Evolutionary conservation across 2,329 filamentous ascomycete genomes (phyloP).

Genomic region (Epichloe gansuensis): DNA sequence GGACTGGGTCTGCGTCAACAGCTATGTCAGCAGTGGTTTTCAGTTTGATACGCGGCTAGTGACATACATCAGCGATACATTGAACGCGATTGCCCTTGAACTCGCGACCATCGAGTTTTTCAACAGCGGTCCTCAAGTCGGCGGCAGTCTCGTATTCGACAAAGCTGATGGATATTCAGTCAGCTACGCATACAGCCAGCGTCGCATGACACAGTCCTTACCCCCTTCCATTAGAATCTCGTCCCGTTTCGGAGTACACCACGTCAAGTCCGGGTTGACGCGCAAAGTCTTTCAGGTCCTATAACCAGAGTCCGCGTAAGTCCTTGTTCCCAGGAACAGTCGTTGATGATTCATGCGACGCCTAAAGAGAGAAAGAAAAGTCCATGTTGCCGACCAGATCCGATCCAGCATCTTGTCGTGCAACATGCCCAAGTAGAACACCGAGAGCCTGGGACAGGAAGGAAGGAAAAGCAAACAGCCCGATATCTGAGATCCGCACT

Average conservation of each 20-base stretch:
- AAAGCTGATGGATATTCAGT: constrained; percentile 45
- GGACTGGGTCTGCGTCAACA: constrained; percentile 53
- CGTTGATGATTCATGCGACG: constrained; percentile 4
- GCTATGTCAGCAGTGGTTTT: not conserved
- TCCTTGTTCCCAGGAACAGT: constrained; percentile 47
- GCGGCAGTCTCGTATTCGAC: constrained; percentile 93
- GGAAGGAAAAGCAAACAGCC: constrained; percentile 8
- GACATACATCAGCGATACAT: constrained; percentile 74
- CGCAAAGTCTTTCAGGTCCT: constrained; percentile 99
- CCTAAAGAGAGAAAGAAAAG: constrained; percentile 14
- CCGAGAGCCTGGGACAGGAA: constrained; percentile 15
- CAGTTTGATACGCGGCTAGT: not conserved
- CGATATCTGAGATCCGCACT: constrained; percentile 1
- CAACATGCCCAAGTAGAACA: constrained; percentile 2
- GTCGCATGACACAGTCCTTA: constrained; percentile 31
- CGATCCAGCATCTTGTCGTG: constrained; percentile 20
- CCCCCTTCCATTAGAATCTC: constrained; percentile 87
- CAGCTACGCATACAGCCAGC: not conserved
- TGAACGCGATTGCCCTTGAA: constrained; percentile 83
- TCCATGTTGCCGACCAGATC: constrained; percentile 20
- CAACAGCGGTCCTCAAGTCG: constrained; percentile 80
- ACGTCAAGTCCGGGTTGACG: constrained; percentile 94
- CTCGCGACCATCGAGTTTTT: constrained; percentile 85
- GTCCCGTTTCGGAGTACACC: constrained; percentile 92
- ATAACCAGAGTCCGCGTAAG: constrained; percentile 72